Evolutionary conservation across 1,139 yeast species (phyloP).

Genomic region (Debaryomyces robertsiae): DNA sequence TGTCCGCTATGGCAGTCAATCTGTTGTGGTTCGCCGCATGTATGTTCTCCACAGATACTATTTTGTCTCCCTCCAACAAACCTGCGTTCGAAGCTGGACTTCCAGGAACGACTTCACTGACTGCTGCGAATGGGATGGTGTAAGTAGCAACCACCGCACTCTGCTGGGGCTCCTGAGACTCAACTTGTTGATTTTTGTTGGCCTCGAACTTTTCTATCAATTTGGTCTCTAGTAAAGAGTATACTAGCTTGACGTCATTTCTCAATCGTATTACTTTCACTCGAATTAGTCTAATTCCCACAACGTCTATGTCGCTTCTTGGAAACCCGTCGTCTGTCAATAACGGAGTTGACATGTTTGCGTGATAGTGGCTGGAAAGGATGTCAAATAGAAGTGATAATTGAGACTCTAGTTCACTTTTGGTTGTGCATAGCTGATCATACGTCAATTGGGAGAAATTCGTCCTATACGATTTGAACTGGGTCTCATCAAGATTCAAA

Average conservation of each 20-base stretch:
- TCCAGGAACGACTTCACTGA: slow-evolving; percentile 46
- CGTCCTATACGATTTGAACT: slow-evolving; percentile 24
- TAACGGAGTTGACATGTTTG: slow-evolving; percentile 66
- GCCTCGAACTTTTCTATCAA: slow-evolving; percentile 45
- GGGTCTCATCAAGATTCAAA: slow-evolving; percentile 36
- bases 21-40: slow-evolving; percentile 55
- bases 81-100: slow-evolving; percentile 55
- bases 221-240: slow-evolving; percentile 49
- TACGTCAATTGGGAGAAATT: slow-evolving; percentile 26
- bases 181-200: background rate
- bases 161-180: slow-evolving; percentile 1
- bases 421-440: slow-evolving; percentile 32
- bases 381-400: slow-evolving; percentile 34
- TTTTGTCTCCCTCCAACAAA: slow-evolving; percentile 45
- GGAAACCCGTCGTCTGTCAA: slow-evolving; percentile 82
- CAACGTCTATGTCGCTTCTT: slow-evolving; percentile 78
- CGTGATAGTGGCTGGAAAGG: slow-evolving; percentile 36
- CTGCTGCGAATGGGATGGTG: slow-evolving; percentile 58
- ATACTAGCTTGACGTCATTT: slow-evolving; percentile 63
- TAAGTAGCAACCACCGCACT: slow-evolving; percentile 4
- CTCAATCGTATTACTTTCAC: slow-evolving; percentile 64
- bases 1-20: slow-evolving; percentile 40
- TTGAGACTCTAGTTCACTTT: slow-evolving; percentile 37
- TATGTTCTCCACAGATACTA: slow-evolving; percentile 55
- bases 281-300: slow-evolving; percentile 62